Evolutionary conservation across 2,329 filamentous ascomycete genomes (phyloP).

Genomic region (Penicillium thymicola): DNA sequence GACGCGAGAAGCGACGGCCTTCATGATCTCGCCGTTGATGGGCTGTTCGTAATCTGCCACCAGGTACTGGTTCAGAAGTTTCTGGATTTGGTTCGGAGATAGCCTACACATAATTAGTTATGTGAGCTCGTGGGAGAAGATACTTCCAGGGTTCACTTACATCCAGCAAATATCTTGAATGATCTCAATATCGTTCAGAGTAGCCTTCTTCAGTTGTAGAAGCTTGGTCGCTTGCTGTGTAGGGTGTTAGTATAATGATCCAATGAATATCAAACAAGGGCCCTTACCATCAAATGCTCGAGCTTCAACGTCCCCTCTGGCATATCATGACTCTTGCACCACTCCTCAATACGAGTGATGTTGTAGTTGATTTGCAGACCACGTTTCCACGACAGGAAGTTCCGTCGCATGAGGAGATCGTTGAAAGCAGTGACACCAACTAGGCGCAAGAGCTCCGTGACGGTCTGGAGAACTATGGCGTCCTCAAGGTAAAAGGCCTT

Average conservation of each 20-base stretch:
- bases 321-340: conserved; percentile 99
- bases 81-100: conserved; percentile 98
- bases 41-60: conserved; percentile 99
- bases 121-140: background rate
- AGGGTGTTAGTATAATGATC: conserved; percentile 11
- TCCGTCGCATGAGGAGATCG: conserved; percentile 92
- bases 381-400: conserved; percentile 99
- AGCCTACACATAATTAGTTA: conserved; percentile 56
- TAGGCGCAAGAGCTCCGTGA: conserved; percentile 86
- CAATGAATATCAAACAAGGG: background rate
- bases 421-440: conserved; percentile 99
- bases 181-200: conserved; percentile 97
- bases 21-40: conserved; percentile 99
- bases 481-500: conserved; percentile 98
- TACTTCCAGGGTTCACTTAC: conserved; percentile 56
- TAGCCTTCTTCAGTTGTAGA: conserved; percentile 97
- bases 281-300: conserved; percentile 88
- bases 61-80: conserved; percentile 96
- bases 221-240: conserved; percentile 91
- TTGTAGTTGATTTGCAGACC: conserved; percentile 99
- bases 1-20: conserved; percentile 92
- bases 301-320: conserved; percentile 95
- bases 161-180: conserved; percentile 99
- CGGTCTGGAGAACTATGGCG: conserved; percentile 89
- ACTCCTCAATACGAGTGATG: conserved; percentile 98